Conservation (phyloP, 2,329 filamentous ascomycete genomes). For the Fusarium pseudograminearum region DNA sequence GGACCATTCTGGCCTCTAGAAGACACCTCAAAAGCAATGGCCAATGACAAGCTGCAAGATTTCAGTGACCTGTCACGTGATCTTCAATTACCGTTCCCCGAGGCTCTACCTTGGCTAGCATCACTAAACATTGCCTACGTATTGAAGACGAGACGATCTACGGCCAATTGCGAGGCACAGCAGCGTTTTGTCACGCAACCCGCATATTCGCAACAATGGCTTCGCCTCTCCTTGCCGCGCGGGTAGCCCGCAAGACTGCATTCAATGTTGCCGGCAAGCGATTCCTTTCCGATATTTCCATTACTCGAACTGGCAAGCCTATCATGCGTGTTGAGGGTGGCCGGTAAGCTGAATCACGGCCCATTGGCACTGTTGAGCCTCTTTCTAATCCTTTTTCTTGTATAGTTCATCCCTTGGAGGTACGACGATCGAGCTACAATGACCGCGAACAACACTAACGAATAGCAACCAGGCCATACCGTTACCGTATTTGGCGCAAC, state of each 20-base stretch:
- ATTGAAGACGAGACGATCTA: conserved; percentile 42
- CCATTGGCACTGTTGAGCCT: conserved; percentile 42
- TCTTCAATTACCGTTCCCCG: conserved; percentile 37
- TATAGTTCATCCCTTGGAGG: conserved; percentile 87
- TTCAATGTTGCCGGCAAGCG: conserved; percentile 64
- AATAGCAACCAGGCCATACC: conserved; percentile 78
- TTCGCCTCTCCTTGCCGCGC: conserved; percentile 67
- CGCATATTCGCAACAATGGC: conserved; percentile 61
- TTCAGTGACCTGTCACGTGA: conserved; percentile 49
- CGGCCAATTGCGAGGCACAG: conserved; percentile 51
- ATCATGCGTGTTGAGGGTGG: conserved; percentile 90
- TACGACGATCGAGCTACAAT: conserved; percentile 57
- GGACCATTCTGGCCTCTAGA: conserved; percentile 23
- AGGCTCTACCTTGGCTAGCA: conserved; percentile 43
- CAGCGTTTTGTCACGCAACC: conserved; percentile 48
- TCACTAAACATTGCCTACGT: conserved; percentile 44
- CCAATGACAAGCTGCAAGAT: conserved; percentile 35
- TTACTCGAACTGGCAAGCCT: conserved; percentile 96
- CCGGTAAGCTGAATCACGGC: conserved; percentile 69
- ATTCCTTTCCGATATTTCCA: conserved; percentile 83
- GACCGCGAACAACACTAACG: conserved; percentile 44
- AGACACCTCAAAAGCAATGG: not conserved
- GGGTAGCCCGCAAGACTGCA: conserved; percentile 63
- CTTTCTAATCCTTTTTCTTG: conserved; percentile 45
- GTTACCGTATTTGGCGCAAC: conserved; percentile 98